Conservation (phyloP, 768 basidiomycete species). For the Pulveroboletus sp. region DNA sequence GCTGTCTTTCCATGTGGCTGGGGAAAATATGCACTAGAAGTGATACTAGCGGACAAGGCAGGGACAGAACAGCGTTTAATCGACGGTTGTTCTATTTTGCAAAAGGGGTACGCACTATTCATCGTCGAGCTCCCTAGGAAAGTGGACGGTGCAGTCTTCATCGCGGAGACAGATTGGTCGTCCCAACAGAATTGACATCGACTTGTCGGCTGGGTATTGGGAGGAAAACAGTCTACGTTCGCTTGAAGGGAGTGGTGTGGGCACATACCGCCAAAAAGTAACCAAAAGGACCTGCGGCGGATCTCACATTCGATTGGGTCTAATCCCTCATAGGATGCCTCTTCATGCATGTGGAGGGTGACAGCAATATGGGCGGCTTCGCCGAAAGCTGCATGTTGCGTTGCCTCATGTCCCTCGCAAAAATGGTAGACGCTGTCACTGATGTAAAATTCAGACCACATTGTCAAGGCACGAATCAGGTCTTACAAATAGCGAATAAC, state of each 20-base stretch:
- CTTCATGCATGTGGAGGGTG: constrained; percentile 82
- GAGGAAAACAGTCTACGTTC: neutral
- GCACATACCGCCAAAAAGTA: constrained; percentile 76
- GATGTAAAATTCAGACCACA: constrained; percentile 7
- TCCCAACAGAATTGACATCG: constrained; percentile 80
- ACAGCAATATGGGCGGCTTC: constrained; percentile 83
- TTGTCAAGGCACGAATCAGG: neutral
- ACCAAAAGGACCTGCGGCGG: constrained; percentile 82
- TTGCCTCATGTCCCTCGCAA: constrained; percentile 83
- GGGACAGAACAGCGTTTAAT: constrained; percentile 23
- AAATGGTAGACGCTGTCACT: constrained; percentile 86
- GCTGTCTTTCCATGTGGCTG: constrained; percentile 88
- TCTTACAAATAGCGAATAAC: constrained; percentile 86
- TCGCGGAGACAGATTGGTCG: constrained; percentile 83
- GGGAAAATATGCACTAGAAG: constrained; percentile 74
- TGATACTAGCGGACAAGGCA: constrained; percentile 51
- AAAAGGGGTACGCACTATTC: constrained; percentile 63
- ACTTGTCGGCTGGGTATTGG: constrained; percentile 67
- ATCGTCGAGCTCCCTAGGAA: constrained; percentile 84
- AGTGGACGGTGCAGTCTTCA: constrained; percentile 87
- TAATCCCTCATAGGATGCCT: constrained; percentile 73
- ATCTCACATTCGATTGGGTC: constrained; percentile 88
- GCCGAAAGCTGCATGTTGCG: constrained; percentile 82
- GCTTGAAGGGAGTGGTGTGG: neutral
- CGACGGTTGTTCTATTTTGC: constrained; percentile 19